These are phyloP conservation scores for Claviceps arundinis DNA, from an alignment of 2,329 filamentous ascomycete genomes.

Conservation along the genomic window DNA sequence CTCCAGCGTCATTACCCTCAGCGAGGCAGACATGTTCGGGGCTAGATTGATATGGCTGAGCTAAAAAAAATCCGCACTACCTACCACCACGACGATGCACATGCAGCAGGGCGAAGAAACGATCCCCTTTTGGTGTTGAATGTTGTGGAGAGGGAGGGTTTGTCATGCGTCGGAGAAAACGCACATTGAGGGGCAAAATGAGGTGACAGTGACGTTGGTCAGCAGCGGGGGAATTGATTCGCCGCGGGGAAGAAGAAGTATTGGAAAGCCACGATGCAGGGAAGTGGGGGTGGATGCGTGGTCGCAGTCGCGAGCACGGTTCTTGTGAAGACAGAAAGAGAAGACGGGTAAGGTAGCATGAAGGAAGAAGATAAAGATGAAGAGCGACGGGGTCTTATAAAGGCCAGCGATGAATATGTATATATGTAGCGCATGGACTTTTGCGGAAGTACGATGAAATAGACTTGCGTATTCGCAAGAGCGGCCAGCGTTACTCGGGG, in stretches of 20 bases:
- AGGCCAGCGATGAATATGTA: too few relatives aligned
- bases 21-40: constrained; percentile 15
- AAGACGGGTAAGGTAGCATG: too few relatives aligned
- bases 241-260: background rate
- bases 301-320: too few relatives aligned
- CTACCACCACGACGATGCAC: background rate
- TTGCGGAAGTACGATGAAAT: too few relatives aligned
- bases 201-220: constrained; percentile 1
- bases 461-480: too few relatives aligned
- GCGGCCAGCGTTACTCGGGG: too few relatives aligned
- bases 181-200: too few relatives aligned
- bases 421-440: too few relatives aligned
- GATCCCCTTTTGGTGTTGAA: too few relatives aligned
- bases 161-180: too few relatives aligned
- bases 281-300: background rate
- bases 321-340: too few relatives aligned
- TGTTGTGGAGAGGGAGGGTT: background rate
- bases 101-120: background rate
- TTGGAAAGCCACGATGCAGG: background rate
- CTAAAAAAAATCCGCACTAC: background rate
- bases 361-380: background rate
- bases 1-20: constrained; percentile 36
- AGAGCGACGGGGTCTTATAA: background rate
- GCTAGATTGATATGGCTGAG: background rate
- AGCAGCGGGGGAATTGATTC: background rate